A percentile compares a stretch with the other conserved stretches of the same genome.
Evolutionary conservation across 2,329 filamentous ascomycete genomes (phyloP).

Genomic region (Diplodia sapinea): DNA sequence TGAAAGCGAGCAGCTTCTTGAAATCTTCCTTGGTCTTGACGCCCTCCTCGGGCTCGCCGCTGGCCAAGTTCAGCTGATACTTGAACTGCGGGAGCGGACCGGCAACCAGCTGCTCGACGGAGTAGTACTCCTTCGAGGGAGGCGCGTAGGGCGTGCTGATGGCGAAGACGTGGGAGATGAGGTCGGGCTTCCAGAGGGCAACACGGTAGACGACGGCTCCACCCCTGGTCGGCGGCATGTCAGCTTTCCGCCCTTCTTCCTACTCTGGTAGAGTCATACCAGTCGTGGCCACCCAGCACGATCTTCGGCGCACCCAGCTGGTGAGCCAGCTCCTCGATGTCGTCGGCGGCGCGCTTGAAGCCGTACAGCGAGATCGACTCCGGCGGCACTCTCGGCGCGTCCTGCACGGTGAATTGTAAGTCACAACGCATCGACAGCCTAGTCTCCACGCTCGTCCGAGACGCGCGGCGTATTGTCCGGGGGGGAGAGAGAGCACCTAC

Average conservation of each 20-base stretch:
- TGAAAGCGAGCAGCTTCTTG: conserved; percentile 69
- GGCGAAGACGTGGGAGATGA: conserved; percentile 76
- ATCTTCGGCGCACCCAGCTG: conserved; percentile 64
- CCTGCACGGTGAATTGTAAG: conserved; percentile 38
- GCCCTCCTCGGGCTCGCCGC: conserved; percentile 48
- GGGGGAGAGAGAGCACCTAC: conserved; percentile 45
- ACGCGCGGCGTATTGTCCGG: background rate
- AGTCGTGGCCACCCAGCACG: conserved; percentile 90
- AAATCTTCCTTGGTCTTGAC: conserved; percentile 65
- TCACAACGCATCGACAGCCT: background rate
- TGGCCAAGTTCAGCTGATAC: conserved; percentile 83
- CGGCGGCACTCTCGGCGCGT: conserved; percentile 62
- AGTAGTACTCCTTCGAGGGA: conserved; percentile 59
- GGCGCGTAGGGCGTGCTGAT: conserved; percentile 77
- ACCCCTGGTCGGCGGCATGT: conserved; percentile 53
- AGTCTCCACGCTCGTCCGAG: background rate
- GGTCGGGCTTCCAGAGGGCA: conserved; percentile 72
- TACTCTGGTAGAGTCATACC: conserved; percentile 48
- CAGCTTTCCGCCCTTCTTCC: background rate
- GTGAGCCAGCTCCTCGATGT: conserved; percentile 74
- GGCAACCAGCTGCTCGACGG: conserved; percentile 66
- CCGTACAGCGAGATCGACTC: conserved; percentile 68
- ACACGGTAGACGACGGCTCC: conserved; percentile 77
- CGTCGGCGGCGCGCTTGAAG: conserved; percentile 73
- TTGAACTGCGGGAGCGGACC: conserved; percentile 69